These are phyloP conservation scores for Solanum neorickii DNA, from an alignment of 257 asterid species.

Conservation along the genomic window DNA sequence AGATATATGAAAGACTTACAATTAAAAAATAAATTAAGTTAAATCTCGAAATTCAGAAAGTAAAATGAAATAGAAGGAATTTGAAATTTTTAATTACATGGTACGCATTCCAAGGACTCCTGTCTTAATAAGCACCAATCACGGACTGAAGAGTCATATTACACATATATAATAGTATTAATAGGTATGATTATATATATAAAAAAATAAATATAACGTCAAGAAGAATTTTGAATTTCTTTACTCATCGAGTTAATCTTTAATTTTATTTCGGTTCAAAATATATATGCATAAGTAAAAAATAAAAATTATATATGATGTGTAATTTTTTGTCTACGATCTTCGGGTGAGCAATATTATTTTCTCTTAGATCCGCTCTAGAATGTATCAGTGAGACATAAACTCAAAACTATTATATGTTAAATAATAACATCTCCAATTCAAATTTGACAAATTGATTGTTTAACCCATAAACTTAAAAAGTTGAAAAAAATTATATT, in stretches of 20 bases:
- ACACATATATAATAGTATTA: background rate
- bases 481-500: background rate
- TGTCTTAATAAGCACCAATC: background rate
- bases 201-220: background rate
- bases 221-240: too few species aligned
- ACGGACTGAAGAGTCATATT: background rate
- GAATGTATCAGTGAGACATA: background rate
- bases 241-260: too few species aligned
- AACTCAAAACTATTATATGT: background rate
- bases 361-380: too few species aligned
- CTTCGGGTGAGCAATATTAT: too few species aligned
- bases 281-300: too few species aligned
- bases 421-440: background rate
- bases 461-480: background rate
- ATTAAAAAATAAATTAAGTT: fast-evolving
- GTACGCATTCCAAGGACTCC: background rate
- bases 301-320: too few species aligned
- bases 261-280: too few species aligned
- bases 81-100: background rate
- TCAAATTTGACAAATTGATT: background rate
- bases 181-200: too few species aligned
- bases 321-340: fast-evolving
- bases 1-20: too few species aligned
- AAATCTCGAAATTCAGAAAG: too few species aligned
- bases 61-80: too few species aligned